phyloP scores from a whole-genome alignment of 1,284 basidiomycete species.

The Ceratobasidium sp. region DNA sequence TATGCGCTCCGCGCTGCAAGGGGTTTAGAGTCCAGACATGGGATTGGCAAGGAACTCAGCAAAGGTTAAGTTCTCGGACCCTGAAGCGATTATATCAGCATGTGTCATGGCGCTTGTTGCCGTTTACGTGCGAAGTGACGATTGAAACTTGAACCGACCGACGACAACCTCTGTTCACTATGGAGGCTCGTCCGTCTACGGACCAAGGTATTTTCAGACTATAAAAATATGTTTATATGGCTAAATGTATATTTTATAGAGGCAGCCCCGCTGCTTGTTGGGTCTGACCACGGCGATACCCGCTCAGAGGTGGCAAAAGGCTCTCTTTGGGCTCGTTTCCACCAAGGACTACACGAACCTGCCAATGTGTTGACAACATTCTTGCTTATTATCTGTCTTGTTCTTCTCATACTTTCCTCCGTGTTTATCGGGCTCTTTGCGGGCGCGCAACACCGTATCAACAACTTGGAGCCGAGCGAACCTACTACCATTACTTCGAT shows the following conservation, averaged over 20 bases:
- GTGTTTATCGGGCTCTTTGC: slow-evolving; percentile 95
- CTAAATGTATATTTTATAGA: slow-evolving; percentile 11
- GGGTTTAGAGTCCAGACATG: slow-evolving; percentile 22
- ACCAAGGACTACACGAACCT: slow-evolving; percentile 69
- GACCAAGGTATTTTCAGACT: slow-evolving; percentile 36
- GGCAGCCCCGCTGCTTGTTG: slow-evolving; percentile 46
- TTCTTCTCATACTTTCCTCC: slow-evolving; percentile 85
- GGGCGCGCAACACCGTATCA: slow-evolving; percentile 84
- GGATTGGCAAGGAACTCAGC: slow-evolving; percentile 6
- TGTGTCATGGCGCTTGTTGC: slow-evolving; percentile 22
- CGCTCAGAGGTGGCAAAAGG: slow-evolving; percentile 45
- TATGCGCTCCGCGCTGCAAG: slow-evolving; percentile 9
- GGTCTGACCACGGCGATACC: slow-evolving; percentile 38
- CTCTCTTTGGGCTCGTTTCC: slow-evolving; percentile 52
- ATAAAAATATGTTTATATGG: not conserved
- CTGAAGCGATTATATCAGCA: slow-evolving; percentile 17
- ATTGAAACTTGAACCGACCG: slow-evolving; percentile 20
- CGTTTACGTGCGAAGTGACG: slow-evolving; percentile 25
- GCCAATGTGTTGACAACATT: slow-evolving; percentile 89
- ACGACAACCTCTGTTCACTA: slow-evolving; percentile 41
- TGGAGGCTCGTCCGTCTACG: slow-evolving; percentile 46
- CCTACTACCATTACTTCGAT: slow-evolving; percentile 56
- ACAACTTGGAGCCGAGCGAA: slow-evolving; percentile 57
- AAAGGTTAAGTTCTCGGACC: slow-evolving; percentile 37
- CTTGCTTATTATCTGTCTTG: slow-evolving; percentile 79